Percentiles rank a stretch among this genome's conserved stretches.
Evolutionary conservation across 805 yeast genomes (phyloP).

Genomic region (Ogataea glucozyma): DNA sequence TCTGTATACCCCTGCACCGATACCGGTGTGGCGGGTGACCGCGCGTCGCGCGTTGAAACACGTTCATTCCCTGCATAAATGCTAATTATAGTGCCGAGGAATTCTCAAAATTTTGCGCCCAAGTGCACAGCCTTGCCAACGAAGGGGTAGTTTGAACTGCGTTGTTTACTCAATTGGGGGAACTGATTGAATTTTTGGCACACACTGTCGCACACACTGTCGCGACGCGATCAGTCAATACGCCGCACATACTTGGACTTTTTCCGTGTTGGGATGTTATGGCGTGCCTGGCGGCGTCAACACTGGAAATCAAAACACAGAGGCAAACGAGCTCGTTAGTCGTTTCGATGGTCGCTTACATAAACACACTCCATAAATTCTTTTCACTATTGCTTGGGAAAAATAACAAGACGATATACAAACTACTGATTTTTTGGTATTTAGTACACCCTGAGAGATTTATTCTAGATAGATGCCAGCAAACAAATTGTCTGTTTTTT

Average conservation of each 20-base stretch:
- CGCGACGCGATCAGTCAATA: background rate
- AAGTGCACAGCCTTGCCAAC: background rate
- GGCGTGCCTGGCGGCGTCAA: constrained; percentile 1
- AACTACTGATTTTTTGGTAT: too few species aligned
- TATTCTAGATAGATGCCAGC: too few species aligned
- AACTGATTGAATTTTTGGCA: background rate
- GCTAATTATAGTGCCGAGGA: background rate
- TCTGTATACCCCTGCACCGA: background rate
- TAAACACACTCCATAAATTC: too few species aligned
- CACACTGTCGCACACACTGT: background rate
- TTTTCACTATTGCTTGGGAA: too few species aligned
- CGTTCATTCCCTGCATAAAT: background rate
- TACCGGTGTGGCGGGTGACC: background rate
- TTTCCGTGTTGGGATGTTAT: constrained; percentile 1
- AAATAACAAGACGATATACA: too few species aligned
- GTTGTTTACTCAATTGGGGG: background rate
- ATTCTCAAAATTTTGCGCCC: background rate
- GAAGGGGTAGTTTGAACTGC: background rate
- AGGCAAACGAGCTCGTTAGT: too few species aligned
- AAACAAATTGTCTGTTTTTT: too few species aligned
- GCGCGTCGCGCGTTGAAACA: background rate
- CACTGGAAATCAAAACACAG: background rate
- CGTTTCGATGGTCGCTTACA: too few species aligned
- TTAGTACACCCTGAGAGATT: too few species aligned
- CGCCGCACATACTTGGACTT: too few species aligned